Base-by-base conservation (phyloP, 2,329 filamentous ascomycete species). In the Fusarium guadeloupense region DNA sequence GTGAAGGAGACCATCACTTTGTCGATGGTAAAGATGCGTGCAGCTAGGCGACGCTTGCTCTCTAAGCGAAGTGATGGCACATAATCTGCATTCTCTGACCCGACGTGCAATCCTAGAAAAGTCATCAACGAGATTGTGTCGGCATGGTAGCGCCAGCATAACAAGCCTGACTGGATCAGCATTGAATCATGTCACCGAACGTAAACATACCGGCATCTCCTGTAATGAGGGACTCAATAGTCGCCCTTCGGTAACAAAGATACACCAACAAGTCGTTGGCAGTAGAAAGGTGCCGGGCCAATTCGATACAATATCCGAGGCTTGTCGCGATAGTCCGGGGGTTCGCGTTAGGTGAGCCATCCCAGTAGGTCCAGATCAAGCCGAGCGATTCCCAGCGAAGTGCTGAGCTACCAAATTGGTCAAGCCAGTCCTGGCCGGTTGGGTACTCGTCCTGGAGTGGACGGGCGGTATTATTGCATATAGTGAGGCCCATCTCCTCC, bases 1-100 rank as follows among this genome's bases (percentile, higher is more conserved):
- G 80, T 79, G 39, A 86, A 85, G 0, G 81, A 76, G 0, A 82
- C 78, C 1, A 76, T 72, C 8, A 78, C 78, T 35, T 85, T 85
- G 64, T 87, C 84, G 8, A 78, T 64, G 30, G 69, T 74, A 52
- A 78, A 81, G 17, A 79, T 59, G 3, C 72, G 64, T 0, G 71
- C 70, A 6, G 77, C 75, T 3, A 80, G 40, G 4, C 68, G 67
- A 2, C 71, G 62, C 16, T 66, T 60, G 33, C 63, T 63, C 41
- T 81, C 77, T 0, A 74, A 74, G 4, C 73, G 64, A 2, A 77
- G 66, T 0, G 76, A 71, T 0, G 76, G 74, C 3, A 59, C 33
- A 37, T 77, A 76, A 0, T 62, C 53, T 6, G 66, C 39, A 6
- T 62, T 60, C 7, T 66, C 59, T 1, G 63, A 40, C 1, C 69